Evolutionary conservation across 495 filamentous ascomycete species (phyloP).

Genomic region (Letharia columbiana): DNA sequence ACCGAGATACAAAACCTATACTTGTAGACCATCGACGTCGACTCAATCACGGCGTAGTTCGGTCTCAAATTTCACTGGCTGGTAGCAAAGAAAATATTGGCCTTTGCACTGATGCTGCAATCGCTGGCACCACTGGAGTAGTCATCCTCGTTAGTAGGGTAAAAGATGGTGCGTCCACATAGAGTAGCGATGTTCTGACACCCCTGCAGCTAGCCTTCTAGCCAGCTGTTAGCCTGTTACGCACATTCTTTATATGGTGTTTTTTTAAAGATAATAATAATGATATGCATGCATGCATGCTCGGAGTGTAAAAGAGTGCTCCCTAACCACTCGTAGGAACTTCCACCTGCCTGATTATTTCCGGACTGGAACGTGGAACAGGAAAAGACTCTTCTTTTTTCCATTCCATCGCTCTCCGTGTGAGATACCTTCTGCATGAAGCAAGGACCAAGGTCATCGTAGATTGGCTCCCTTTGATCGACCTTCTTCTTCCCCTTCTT

Average conservation of each 20-base stretch:
- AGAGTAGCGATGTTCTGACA: neutral
- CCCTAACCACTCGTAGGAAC: neutral
- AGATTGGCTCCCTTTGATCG: neutral
- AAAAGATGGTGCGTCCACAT: neutral
- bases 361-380: neutral
- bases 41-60: too few species aligned
- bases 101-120: neutral
- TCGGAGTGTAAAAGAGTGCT: neutral
- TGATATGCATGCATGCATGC: neutral
- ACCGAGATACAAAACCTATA: neutral
- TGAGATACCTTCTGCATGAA: too few species aligned
- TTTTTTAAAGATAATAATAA: too few species aligned
- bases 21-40: too few species aligned
- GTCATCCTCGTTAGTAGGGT: neutral
- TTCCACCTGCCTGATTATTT: constrained; percentile 3
- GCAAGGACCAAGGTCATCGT: too few species aligned
- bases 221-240: neutral
- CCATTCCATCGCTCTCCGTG: too few species aligned
- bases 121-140: neutral
- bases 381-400: too few species aligned
- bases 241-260: too few species aligned
- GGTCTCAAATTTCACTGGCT: too few species aligned
- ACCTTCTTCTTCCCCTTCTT: neutral
- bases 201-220: neutral
- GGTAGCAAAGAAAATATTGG: neutral